Evolutionary conservation across 257 asterid genomes (phyloP).

Genomic region (Forsythia viridissima): DNA sequence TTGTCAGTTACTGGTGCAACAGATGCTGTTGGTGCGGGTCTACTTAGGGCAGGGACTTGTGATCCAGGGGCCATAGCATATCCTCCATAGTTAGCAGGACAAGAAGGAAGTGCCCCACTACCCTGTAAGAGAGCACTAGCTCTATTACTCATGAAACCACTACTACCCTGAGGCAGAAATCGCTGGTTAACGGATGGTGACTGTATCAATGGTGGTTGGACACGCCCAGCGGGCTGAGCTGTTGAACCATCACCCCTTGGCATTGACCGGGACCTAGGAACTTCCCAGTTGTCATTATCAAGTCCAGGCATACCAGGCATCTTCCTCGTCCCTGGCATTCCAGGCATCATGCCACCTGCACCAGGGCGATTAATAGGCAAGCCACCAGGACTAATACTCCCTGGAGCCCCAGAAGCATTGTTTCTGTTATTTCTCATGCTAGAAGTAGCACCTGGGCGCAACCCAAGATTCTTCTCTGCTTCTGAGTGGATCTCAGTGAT

Average conservation of each 20-base stretch:
- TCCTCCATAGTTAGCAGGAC: slow-evolving; percentile 42
- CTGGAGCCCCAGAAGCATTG: slow-evolving; percentile 56
- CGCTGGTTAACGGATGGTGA: slow-evolving; percentile 55
- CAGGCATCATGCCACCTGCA: slow-evolving; percentile 96
- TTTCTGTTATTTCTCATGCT: slow-evolving; percentile 64
- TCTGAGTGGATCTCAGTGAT: slow-evolving; percentile 89
- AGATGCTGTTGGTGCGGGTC: slow-evolving; percentile 27
- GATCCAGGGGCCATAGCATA: slow-evolving; percentile 35
- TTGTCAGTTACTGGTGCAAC: slow-evolving; percentile 32
- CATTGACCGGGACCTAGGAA: slow-evolving; percentile 74
- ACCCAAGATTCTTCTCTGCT: slow-evolving; percentile 86
- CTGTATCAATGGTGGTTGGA: slow-evolving; percentile 58
- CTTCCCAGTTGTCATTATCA: slow-evolving; percentile 29
- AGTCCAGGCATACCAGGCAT: slow-evolving; percentile 83
- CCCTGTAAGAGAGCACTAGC: slow-evolving; percentile 84
- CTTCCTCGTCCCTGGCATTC: slow-evolving; percentile 91
- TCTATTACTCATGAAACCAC: slow-evolving; percentile 53
- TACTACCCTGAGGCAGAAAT: slow-evolving; percentile 68
- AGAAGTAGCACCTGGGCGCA: slow-evolving; percentile 97
- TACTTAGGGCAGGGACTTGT: slow-evolving; percentile 37
- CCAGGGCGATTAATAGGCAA: slow-evolving; percentile 80
- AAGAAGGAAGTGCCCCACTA: slow-evolving; percentile 42
- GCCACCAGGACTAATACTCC: slow-evolving; percentile 64
- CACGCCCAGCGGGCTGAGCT: slow-evolving; percentile 36
- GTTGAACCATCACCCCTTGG: slow-evolving; percentile 27